These are phyloP conservation scores for Verticillium nubilum DNA, from an alignment of 2,329 filamentous ascomycete species.

Conservation along the genomic window DNA sequence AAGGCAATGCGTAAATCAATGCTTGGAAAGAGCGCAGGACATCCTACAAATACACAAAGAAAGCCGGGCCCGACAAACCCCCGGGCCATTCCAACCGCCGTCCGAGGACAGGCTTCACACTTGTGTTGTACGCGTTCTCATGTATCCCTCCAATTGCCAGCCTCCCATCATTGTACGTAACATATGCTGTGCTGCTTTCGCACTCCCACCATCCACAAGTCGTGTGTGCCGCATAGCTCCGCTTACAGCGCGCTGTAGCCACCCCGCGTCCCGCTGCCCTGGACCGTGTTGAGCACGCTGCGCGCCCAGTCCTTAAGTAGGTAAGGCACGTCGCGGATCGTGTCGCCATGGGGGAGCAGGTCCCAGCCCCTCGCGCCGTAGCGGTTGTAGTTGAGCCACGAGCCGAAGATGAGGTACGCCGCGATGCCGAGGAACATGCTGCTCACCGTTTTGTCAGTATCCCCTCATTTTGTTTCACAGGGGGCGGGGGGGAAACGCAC, in stretches of 20 bases:
- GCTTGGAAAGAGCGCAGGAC: neutral
- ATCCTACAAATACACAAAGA: neutral
- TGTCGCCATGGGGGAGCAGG: conserved; percentile 85
- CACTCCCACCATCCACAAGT: neutral
- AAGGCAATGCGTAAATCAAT: neutral
- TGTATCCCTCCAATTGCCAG: neutral
- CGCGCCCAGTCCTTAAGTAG: conserved; percentile 83
- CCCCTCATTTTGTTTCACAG: neutral
- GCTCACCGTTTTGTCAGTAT: neutral
- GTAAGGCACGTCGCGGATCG: conserved; percentile 87
- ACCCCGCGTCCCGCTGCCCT: conserved; percentile 76
- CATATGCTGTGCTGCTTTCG: neutral
- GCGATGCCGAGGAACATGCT: conserved; percentile 82
- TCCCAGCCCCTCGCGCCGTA: conserved; percentile 96
- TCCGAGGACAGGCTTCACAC: neutral
- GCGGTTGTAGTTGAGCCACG: conserved; percentile 98
- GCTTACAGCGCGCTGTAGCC: conserved; percentile 87
- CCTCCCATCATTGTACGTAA: neutral
- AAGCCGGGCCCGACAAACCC: neutral
- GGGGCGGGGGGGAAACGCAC: conserved; percentile 50
- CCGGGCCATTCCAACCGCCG: neutral
- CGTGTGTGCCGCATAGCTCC: neutral
- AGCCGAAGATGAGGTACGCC: conserved; percentile 92
- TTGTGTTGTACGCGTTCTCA: neutral
- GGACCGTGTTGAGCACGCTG: conserved; percentile 74